Evolutionary conservation across 2,329 filamentous ascomycete species (phyloP).

Genomic region (Arthroderma sp.): DNA sequence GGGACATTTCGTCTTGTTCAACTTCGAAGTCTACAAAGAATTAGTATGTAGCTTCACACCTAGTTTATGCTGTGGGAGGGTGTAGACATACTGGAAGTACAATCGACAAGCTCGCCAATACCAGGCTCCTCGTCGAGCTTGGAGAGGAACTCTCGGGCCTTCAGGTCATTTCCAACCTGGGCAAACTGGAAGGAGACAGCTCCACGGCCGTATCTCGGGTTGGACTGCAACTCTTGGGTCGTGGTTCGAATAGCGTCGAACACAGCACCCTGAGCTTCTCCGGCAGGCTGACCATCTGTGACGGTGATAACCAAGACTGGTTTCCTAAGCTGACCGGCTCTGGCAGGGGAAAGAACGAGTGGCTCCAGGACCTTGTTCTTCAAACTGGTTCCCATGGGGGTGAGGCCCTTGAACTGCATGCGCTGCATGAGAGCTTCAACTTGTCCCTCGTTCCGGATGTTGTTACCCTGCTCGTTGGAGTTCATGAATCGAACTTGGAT

Average conservation of each 20-base stretch:
- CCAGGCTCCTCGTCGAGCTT: slow-evolving; percentile 52
- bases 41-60: slow-evolving; percentile 8
- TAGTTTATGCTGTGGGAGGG: neutral
- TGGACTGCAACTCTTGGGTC: slow-evolving; percentile 39
- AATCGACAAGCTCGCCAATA: slow-evolving; percentile 52
- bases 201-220: slow-evolving; percentile 42
- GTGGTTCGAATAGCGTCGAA: slow-evolving; percentile 47
- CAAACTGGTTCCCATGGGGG: slow-evolving; percentile 53
- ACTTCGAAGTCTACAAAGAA: slow-evolving; percentile 48
- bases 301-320: slow-evolving; percentile 54
- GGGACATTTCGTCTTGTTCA: slow-evolving; percentile 54
- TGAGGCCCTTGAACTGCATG: slow-evolving; percentile 53
- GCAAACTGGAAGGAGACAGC: slow-evolving; percentile 57
- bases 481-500: slow-evolving; percentile 62
- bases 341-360: slow-evolving; percentile 44
- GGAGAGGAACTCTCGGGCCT: slow-evolving; percentile 51
- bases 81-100: slow-evolving; percentile 50
- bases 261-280: slow-evolving; percentile 46
- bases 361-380: slow-evolving; percentile 52
- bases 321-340: slow-evolving; percentile 45
- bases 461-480: slow-evolving; percentile 41
- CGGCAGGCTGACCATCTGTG: slow-evolving; percentile 55
- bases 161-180: slow-evolving; percentile 55
- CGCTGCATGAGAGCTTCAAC: slow-evolving; percentile 46
- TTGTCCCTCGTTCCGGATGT: slow-evolving; percentile 46